These are phyloP conservation scores for Lactifluus hygrophoroides DNA, from an alignment of 768 basidiomycete species.

Conservation along the genomic window DNA sequence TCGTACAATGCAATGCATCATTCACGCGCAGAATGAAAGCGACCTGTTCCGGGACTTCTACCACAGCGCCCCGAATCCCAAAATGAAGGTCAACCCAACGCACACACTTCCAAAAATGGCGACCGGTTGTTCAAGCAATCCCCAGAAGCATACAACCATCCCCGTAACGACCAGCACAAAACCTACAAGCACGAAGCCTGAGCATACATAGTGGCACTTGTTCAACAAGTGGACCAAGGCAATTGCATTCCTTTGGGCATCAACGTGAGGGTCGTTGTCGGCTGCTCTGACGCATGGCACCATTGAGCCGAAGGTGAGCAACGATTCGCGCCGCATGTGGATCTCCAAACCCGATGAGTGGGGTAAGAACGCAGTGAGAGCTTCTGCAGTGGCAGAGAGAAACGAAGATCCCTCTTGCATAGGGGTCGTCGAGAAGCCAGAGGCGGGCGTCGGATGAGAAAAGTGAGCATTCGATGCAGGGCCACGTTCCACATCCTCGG, in stretches of 20 bases:
- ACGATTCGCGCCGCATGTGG: not conserved
- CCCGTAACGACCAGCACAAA: conserved; percentile 4
- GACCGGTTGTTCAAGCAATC: not conserved
- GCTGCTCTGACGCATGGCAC: not conserved
- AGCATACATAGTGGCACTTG: conserved; percentile 4
- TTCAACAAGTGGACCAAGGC: conserved; percentile 1
- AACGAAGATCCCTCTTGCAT: not conserved
- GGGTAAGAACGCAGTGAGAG: not conserved
- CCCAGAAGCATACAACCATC: conserved; percentile 5
- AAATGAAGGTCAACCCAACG: conserved; percentile 5
- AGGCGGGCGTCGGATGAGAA: not conserved
- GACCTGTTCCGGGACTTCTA: not conserved
- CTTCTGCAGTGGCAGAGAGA: not conserved
- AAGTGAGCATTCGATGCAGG: not conserved
- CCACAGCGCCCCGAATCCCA: conserved; percentile 4
- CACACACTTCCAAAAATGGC: conserved; percentile 11
- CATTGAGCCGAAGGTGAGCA: not conserved
- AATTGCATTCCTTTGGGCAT: not conserved
- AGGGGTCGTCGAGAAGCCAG: not conserved
- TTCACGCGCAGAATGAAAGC: not conserved
- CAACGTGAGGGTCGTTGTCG: not conserved
- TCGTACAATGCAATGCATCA: conserved; percentile 3
- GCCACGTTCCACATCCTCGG: not conserved
- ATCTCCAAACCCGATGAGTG: not conserved
- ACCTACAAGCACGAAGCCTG: conserved; percentile 4